Conservation (phyloP, 805 yeast species). For the Brettanomyces sp. region DNA sequence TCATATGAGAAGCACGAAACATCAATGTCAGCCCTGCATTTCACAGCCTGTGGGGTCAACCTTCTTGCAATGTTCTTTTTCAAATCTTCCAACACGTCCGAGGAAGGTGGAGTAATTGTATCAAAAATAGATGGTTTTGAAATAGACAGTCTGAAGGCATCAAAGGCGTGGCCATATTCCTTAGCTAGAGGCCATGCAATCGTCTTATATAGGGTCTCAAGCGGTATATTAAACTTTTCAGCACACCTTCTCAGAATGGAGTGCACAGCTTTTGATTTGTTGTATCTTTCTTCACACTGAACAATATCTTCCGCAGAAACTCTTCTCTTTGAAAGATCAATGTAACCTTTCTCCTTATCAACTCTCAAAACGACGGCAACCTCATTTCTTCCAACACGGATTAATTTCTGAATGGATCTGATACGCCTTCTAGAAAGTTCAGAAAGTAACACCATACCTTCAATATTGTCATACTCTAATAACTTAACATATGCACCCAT, state of each 20-base stretch:
- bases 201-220: slow-evolving; percentile 77
- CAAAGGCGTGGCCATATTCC: slow-evolving; percentile 94
- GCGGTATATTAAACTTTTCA: slow-evolving; percentile 82
- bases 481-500: slow-evolving; percentile 98
- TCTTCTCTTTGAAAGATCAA: slow-evolving; percentile 94
- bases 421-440: slow-evolving; percentile 98
- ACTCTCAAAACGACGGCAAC: slow-evolving; percentile 97
- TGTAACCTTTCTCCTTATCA: slow-evolving; percentile 97
- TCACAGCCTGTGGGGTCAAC: slow-evolving; percentile 95
- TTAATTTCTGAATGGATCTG: slow-evolving; percentile 92
- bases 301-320: slow-evolving; percentile 96
- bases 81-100: slow-evolving; percentile 74
- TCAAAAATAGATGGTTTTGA: slow-evolving; percentile 86
- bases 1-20: slow-evolving; percentile 96
- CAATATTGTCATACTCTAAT: slow-evolving; percentile 94
- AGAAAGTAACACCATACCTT: slow-evolving; percentile 94
- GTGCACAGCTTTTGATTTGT: slow-evolving; percentile 94
- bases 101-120: slow-evolving; percentile 60
- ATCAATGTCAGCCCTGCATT: slow-evolving; percentile 97
- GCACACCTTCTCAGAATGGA: slow-evolving; percentile 98
- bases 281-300: slow-evolving; percentile 95
- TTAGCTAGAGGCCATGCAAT: slow-evolving; percentile 97
- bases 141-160: slow-evolving; percentile 93
- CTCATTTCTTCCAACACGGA: slow-evolving; percentile 97
- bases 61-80: slow-evolving; percentile 83